These are phyloP conservation scores for Diaporthe longicolla DNA, from an alignment of 2,329 filamentous ascomycete genomes.

Conservation along the genomic window DNA sequence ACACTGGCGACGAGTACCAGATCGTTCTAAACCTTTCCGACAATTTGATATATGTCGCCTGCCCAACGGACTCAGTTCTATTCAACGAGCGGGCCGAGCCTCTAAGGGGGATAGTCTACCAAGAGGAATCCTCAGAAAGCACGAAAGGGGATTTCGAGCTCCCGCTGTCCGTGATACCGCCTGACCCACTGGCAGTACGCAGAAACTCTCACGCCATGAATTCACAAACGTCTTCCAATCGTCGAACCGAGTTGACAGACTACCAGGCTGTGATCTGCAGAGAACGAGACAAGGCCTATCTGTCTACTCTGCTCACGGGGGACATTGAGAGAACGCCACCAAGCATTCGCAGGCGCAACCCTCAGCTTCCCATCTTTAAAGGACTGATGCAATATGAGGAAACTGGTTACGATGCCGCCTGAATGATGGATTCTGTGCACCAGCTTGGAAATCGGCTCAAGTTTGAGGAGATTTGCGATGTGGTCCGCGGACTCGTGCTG, in stretches of 20 bases:
- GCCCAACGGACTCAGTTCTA: neutral
- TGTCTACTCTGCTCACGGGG: neutral
- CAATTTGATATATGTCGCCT: neutral
- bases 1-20: neutral
- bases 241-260: neutral
- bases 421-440: neutral
- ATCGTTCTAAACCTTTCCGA: neutral
- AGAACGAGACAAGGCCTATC: neutral
- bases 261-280: neutral
- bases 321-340: conserved; percentile 3
- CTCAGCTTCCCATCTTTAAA: neutral
- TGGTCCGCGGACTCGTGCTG: conserved; percentile 8
- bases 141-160: neutral
- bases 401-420: neutral
- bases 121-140: conserved; percentile 5
- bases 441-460: neutral
- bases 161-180: neutral
- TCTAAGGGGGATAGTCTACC: neutral
- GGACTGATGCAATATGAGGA: neutral
- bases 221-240: neutral
- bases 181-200: neutral
- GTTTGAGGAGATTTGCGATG: neutral
- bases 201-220: neutral
- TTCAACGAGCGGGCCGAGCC: neutral
- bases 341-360: neutral